phyloP scores from a whole-genome alignment of 2,329 filamentous ascomycete genomes.

The Arthrobotrys entomopaga region DNA sequence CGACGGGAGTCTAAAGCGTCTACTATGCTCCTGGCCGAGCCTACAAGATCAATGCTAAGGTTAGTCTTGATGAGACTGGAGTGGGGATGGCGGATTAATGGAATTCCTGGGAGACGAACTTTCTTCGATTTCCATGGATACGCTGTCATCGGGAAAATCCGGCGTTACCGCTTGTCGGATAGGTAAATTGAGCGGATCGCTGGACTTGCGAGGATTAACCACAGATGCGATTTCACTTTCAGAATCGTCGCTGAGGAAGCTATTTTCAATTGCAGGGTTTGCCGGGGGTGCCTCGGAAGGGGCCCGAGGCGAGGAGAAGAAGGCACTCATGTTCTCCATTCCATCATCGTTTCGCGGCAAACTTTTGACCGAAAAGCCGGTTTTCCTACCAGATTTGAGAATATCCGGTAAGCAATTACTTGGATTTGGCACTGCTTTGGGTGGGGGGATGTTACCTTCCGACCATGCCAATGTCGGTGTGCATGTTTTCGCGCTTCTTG shows the following conservation, averaged over 20 bases:
- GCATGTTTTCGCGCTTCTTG: slow-evolving; percentile 47
- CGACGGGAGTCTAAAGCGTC: slow-evolving; percentile 19
- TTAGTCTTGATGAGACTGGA: slow-evolving; percentile 15
- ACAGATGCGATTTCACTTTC: slow-evolving; percentile 5
- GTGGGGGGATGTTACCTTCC: slow-evolving; percentile 27
- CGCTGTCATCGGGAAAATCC: slow-evolving; percentile 17
- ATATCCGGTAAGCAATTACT: not conserved
- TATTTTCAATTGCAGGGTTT: slow-evolving; percentile 14
- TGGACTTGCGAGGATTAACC: no score
- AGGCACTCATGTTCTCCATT: slow-evolving; percentile 83
- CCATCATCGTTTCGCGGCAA: slow-evolving; percentile 89
- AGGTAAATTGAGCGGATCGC: not conserved
- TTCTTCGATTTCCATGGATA: slow-evolving; percentile 70
- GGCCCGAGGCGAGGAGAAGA: slow-evolving; percentile 80
- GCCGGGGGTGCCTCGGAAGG: slow-evolving; percentile 61
- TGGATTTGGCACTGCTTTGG: not conserved
- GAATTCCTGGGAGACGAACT: slow-evolving; percentile 67
- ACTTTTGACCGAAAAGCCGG: slow-evolving; percentile 79
- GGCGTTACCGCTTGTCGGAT: not conserved
- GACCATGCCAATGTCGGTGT: slow-evolving; percentile 50
- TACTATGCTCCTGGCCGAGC: slow-evolving; percentile 35
- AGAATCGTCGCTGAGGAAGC: slow-evolving; percentile 8
- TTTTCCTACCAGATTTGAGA: slow-evolving; percentile 74
- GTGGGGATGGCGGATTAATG: not conserved
- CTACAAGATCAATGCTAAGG: not conserved